Evolutionary conservation across 192 early-diverging fungal species (phyloP).

Genomic region (Entrophospora sp.): DNA sequence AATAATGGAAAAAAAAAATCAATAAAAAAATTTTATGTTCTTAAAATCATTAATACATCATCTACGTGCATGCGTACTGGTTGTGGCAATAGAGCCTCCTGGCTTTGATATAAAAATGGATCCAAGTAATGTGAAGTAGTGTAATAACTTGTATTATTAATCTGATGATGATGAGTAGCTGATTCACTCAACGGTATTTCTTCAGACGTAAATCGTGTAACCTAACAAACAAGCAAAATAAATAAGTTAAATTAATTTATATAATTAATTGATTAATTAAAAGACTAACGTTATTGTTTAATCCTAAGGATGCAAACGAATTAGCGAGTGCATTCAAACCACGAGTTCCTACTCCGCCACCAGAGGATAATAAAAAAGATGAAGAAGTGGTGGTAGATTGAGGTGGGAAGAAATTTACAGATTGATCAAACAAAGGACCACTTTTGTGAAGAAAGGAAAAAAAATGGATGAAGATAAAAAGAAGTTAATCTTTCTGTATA

Average conservation of each 20-base stretch:
- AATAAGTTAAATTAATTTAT: background rate
- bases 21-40: background rate
- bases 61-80: slow-evolving; percentile 13
- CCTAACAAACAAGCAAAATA: background rate
- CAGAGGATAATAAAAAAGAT: background rate
- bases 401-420: slow-evolving; percentile 2
- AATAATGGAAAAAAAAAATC: background rate
- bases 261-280: too few relatives aligned
- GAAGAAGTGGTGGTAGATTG: background rate
- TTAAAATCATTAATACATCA: background rate
- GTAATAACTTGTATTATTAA: slow-evolving; percentile 5
- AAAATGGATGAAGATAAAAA: background rate
- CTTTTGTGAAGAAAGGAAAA: background rate
- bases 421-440: background rate
- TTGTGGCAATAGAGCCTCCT: slow-evolving; percentile 2
- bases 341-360: background rate
- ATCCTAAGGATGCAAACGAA: slow-evolving; percentile 20
- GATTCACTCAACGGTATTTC: background rate
- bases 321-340: slow-evolving; percentile 14
- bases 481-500: too few relatives aligned
- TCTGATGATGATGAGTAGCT: background rate
- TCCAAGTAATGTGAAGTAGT: background rate
- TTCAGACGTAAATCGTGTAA: background rate
- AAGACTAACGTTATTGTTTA: background rate
- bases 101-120: slow-evolving; percentile 10